A percentile compares a stretch with the other conserved stretches of the same genome.
These are phyloP conservation scores for Laburnicola sp. DNA, from an alignment of 2,329 filamentous ascomycete genomes.

Conservation along the genomic window DNA sequence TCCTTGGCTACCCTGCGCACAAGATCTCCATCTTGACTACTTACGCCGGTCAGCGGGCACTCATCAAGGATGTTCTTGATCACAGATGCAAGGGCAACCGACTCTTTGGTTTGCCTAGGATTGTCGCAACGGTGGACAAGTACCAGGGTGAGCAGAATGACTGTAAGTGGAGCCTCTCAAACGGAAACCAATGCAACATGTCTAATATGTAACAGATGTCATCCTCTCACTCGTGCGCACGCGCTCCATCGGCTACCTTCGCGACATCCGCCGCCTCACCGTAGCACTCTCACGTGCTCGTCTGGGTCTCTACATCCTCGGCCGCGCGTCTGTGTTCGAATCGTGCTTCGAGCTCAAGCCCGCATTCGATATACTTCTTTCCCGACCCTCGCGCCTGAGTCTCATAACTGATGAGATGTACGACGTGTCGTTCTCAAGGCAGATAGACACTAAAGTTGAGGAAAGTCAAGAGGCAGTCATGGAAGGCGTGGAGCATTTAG, in stretches of 20 bases:
- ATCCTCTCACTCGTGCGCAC: slow-evolving; percentile 93
- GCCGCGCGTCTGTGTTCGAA: slow-evolving; percentile 85
- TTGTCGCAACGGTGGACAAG: slow-evolving; percentile 94
- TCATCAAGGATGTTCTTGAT: slow-evolving; percentile 82
- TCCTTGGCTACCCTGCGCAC: slow-evolving; percentile 84
- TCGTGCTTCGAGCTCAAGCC: slow-evolving; percentile 83
- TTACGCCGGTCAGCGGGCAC: slow-evolving; percentile 86
- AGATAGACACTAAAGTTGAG: slow-evolving; percentile 51
- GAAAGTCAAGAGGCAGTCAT: slow-evolving; percentile 66
- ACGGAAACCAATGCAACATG: neutral
- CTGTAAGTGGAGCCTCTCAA: slow-evolving; percentile 62
- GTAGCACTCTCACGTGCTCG: slow-evolving; percentile 92
- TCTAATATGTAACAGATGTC: slow-evolving; percentile 63
- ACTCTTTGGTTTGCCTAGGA: slow-evolving; percentile 85
- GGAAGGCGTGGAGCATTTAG: slow-evolving; percentile 90
- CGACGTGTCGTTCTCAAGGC: slow-evolving; percentile 58
- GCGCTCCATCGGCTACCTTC: slow-evolving; percentile 84
- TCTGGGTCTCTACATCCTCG: slow-evolving; percentile 88
- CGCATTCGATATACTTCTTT: slow-evolving; percentile 77
- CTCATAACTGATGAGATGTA: slow-evolving; percentile 86
- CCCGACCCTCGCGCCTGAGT: slow-evolving; percentile 77
- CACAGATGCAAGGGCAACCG: slow-evolving; percentile 82
- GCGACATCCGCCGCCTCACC: slow-evolving; percentile 89
- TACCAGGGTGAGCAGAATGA: slow-evolving; percentile 99
- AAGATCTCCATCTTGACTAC: slow-evolving; percentile 89